These are phyloP conservation scores for Phytophthora sansomeana DNA, from an alignment of 352 stramenopile genomes.

Conservation along the genomic window DNA sequence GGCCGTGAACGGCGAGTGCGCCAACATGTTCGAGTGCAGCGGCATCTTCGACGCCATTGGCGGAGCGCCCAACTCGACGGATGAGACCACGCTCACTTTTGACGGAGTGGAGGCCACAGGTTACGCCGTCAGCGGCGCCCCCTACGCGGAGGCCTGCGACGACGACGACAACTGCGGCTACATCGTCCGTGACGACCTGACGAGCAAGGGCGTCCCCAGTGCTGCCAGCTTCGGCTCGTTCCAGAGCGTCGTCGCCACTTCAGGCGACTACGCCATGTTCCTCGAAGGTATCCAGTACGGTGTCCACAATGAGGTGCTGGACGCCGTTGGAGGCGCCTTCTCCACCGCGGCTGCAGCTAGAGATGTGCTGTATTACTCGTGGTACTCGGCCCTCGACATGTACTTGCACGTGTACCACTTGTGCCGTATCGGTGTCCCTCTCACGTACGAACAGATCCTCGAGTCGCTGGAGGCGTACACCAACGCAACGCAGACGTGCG, in stretches of 20 bases:
- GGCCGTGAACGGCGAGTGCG: conserved; percentile 51
- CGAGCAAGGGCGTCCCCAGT: conserved; percentile 46
- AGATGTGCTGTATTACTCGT: conserved; percentile 79
- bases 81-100: conserved; percentile 24
- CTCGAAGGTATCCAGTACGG: conserved; percentile 68
- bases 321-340: conserved; percentile 63
- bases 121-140: conserved; percentile 35
- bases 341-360: conserved; percentile 54
- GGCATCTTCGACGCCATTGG: conserved; percentile 64
- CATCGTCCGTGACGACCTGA: conserved; percentile 54
- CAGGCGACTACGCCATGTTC: conserved; percentile 65
- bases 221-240: conserved; percentile 60
- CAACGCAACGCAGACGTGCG: conserved; percentile 53
- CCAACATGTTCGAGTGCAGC: conserved; percentile 72
- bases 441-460: conserved; percentile 55
- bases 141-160: conserved; percentile 51
- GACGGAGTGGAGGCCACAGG: conserved; percentile 46
- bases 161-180: conserved; percentile 49
- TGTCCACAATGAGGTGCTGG: conserved; percentile 69
- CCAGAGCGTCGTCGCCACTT: conserved; percentile 58
- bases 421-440: conserved; percentile 60
- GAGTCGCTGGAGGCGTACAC: conserved; percentile 56
- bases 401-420: conserved; percentile 72
- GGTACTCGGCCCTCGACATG: conserved; percentile 74
- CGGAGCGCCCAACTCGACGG: conserved; percentile 31